phyloP scores from a whole-genome alignment of 345 rosid genomes.

The Camelina neglecta region DNA sequence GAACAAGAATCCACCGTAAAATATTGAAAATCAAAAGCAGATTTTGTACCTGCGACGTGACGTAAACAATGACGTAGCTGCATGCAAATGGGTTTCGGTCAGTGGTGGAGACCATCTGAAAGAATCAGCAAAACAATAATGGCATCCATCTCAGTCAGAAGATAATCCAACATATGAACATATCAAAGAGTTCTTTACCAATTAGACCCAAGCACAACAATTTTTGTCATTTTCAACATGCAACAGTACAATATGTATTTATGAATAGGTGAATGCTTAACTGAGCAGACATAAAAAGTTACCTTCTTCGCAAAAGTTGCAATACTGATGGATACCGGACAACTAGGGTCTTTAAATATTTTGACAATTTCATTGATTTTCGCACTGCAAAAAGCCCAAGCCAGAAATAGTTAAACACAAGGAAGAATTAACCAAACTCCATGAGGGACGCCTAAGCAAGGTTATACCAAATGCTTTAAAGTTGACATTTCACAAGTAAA shows the following conservation, averaged over 20 bases:
- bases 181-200: slow-evolving; percentile 14
- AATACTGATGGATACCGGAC: slow-evolving; percentile 75
- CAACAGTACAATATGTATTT: background rate
- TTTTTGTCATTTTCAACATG: slow-evolving; percentile 28
- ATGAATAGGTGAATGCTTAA: slow-evolving; percentile 12
- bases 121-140: slow-evolving; percentile 28
- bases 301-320: slow-evolving; percentile 84
- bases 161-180: slow-evolving; percentile 18
- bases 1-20: background rate
- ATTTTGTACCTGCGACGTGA: slow-evolving; percentile 72
- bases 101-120: slow-evolving; percentile 69
- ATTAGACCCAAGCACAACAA: background rate
- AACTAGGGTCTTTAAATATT: slow-evolving; percentile 68
- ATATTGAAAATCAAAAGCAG: background rate
- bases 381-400: slow-evolving; percentile 55
- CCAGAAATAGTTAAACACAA: background rate
- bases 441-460: slow-evolving; percentile 7
- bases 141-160: slow-evolving; percentile 11
- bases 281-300: slow-evolving; percentile 35
- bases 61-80: slow-evolving; percentile 70
- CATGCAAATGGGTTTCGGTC: slow-evolving; percentile 68
- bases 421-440: slow-evolving; percentile 4
- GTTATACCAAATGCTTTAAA: slow-evolving; percentile 2
- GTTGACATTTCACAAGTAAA: slow-evolving; percentile 4
- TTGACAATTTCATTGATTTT: slow-evolving; percentile 73